Percentiles rank a stretch among this genome's conserved stretches.
phyloP scores from a whole-genome alignment of 2,329 filamentous ascomycete genomes.

The Microcera coccophila region DNA sequence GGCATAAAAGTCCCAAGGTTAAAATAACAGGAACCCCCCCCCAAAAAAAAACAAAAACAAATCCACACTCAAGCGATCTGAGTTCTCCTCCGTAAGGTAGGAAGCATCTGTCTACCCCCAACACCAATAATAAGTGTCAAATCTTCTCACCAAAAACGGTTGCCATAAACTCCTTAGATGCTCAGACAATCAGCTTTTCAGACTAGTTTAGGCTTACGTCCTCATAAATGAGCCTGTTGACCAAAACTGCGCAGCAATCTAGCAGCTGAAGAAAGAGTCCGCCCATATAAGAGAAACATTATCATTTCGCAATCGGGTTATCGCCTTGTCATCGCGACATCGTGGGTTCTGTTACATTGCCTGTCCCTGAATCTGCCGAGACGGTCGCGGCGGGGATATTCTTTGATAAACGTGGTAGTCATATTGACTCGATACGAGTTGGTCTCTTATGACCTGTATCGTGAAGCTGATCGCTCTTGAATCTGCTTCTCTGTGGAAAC shows the following conservation, averaged over 20 bases:
- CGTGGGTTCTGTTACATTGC: slow-evolving; percentile 14
- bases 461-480: slow-evolving; percentile 54
- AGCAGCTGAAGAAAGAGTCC: slow-evolving; percentile 11
- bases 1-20: too few species aligned
- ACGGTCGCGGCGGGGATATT: slow-evolving; percentile 23
- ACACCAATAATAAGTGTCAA: too few species aligned
- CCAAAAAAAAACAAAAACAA: too few species aligned
- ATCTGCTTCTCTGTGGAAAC: slow-evolving; percentile 77
- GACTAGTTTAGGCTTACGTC: not conserved
- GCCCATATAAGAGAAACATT: slow-evolving; percentile 27
- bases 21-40: too few species aligned
- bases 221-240: slow-evolving; percentile 6
- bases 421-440: slow-evolving; percentile 20
- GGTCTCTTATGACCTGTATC: slow-evolving; percentile 31
- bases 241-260: not conserved
- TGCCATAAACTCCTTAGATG: too few species aligned
- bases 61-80: too few species aligned
- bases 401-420: slow-evolving; percentile 27
- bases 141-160: too few species aligned
- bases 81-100: too few species aligned
- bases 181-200: not conserved
- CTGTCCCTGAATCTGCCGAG: slow-evolving; percentile 28
- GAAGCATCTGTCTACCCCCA: too few species aligned
- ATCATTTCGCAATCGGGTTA: slow-evolving; percentile 28
- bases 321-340: slow-evolving; percentile 13